These are phyloP conservation scores for Alternaria angustiovoidea DNA, from an alignment of 2,329 filamentous ascomycete genomes.

Conservation along the genomic window DNA sequence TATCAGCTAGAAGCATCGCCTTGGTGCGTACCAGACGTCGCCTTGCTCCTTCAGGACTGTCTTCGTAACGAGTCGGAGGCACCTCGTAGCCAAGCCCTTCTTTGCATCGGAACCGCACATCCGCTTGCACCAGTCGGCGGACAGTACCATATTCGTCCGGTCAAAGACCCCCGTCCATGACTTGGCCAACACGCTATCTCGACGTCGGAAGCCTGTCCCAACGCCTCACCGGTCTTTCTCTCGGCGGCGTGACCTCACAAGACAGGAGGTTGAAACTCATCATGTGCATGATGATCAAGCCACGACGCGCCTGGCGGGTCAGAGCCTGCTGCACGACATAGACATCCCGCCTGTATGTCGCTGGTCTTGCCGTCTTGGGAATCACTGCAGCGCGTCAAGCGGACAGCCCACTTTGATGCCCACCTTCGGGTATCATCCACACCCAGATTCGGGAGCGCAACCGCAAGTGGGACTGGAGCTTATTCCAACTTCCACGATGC, in stretches of 20 bases:
- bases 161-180: neutral
- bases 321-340: conserved; percentile 35
- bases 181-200: conserved; percentile 6
- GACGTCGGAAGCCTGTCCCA: conserved; percentile 16
- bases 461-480: conserved; percentile 45
- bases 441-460: conserved; percentile 37
- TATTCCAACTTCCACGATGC: conserved; percentile 37
- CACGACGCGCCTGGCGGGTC: conserved; percentile 20
- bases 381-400: conserved; percentile 24
- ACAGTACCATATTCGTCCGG: conserved; percentile 10
- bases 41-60: neutral
- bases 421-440: conserved; percentile 30
- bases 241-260: conserved; percentile 16
- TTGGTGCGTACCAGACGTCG: neutral
- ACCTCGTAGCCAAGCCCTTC: conserved; percentile 7
- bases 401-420: conserved; percentile 34
- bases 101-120: conserved; percentile 10
- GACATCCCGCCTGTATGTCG: conserved; percentile 28
- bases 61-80: conserved; percentile 10
- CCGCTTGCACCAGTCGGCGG: conserved; percentile 10
- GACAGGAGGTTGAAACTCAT: conserved; percentile 25
- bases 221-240: conserved; percentile 12
- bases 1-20: neutral
- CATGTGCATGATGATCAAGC: conserved; percentile 19
- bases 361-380: conserved; percentile 34